Conservation (phyloP, 768 basidiomycete species). For the Lentinula aciculospora region DNA sequence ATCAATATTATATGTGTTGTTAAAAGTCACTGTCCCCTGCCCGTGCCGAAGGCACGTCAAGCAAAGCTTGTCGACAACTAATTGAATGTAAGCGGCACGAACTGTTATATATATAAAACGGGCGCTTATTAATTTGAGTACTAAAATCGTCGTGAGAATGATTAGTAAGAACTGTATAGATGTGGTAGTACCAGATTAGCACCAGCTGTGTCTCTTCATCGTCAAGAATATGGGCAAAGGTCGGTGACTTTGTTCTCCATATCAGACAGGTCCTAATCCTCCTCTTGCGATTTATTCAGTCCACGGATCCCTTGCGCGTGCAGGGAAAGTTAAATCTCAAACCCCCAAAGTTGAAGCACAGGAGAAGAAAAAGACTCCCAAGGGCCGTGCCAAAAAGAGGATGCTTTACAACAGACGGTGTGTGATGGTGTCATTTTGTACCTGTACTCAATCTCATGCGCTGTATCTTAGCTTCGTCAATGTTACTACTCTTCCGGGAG, state of each 20-base stretch:
- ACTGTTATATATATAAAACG: too few relatives aligned
- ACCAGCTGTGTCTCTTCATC: slow-evolving; percentile 13
- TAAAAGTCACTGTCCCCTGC: too few relatives aligned
- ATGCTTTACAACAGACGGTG: slow-evolving; percentile 85
- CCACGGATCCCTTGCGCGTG: slow-evolving; percentile 99
- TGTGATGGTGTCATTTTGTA: slow-evolving; percentile 20
- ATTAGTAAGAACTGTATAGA: neutral
- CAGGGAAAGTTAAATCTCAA: slow-evolving; percentile 98
- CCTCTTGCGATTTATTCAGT: slow-evolving; percentile 37
- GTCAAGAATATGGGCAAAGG: slow-evolving; percentile 66
- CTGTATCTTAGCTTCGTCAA: slow-evolving; percentile 70
- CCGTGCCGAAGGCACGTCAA: too few relatives aligned
- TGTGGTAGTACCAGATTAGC: neutral
- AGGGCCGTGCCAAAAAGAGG: slow-evolving; percentile 97
- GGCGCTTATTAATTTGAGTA: too few relatives aligned
- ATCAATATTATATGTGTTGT: too few relatives aligned
- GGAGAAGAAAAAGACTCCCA: slow-evolving; percentile 98
- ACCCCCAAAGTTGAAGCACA: slow-evolving; percentile 97
- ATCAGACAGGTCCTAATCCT: too few relatives aligned
- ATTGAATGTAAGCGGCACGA: too few relatives aligned
- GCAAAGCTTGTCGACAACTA: too few relatives aligned
- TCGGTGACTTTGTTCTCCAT: slow-evolving; percentile 14
- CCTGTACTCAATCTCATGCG: neutral
- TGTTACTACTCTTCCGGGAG: slow-evolving; percentile 84
- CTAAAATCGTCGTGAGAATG: neutral